Percentiles rank a stretch among this genome's conserved stretches.
Evolutionary conservation across 805 yeast species (phyloP).

Genomic region (Priceomyces fermenticarens): DNA sequence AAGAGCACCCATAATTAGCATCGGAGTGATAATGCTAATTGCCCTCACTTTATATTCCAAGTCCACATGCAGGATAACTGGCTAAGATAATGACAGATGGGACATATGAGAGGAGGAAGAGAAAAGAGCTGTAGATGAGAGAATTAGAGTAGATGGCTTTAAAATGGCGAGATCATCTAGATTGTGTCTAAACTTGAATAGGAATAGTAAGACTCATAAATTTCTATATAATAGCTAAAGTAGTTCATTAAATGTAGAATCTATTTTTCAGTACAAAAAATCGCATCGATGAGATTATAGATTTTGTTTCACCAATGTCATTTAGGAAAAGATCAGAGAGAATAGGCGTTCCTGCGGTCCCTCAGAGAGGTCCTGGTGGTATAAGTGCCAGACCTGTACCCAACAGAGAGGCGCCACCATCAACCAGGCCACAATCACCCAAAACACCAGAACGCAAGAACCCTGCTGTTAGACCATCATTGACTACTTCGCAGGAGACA

Average conservation of each 20-base stretch:
- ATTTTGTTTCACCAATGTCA: slow-evolving; percentile 24
- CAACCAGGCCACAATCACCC: slow-evolving; percentile 5
- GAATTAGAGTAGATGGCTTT: no score
- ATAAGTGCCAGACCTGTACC: slow-evolving; percentile 4
- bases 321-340: slow-evolving; percentile 43
- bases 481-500: slow-evolving; percentile 68
- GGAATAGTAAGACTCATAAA: no score
- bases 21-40: background rate
- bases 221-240: no score
- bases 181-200: no score
- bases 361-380: slow-evolving; percentile 2
- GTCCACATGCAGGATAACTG: background rate
- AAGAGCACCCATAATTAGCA: slow-evolving; percentile 56
- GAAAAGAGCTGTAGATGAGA: no score
- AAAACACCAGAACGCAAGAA: slow-evolving; percentile 14
- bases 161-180: no score
- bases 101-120: no score
- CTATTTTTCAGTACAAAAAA: no score
- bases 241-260: no score
- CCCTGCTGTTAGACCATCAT: slow-evolving; percentile 74
- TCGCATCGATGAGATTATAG: no score
- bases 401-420: background rate
- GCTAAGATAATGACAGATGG: no score
- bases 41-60: background rate
- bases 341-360: slow-evolving; percentile 12